Conservation (phyloP, 805 yeast species). For the Metschnikowia koreensis region DNA sequence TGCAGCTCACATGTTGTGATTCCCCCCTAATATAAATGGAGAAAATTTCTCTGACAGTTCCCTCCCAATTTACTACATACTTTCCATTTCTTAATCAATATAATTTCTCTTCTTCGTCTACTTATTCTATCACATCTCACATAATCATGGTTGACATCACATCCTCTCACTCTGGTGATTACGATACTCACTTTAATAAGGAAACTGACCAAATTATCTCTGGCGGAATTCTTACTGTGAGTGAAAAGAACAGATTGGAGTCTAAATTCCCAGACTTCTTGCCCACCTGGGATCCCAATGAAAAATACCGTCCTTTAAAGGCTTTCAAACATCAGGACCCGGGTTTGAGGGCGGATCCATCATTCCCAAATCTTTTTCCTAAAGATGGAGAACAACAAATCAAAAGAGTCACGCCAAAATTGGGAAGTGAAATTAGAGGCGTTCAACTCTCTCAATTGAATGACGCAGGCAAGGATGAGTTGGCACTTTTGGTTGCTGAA, state of each 20-base stretch:
- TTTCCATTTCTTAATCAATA: not conserved
- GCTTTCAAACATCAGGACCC: conserved; percentile 60
- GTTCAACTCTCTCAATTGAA: conserved; percentile 56
- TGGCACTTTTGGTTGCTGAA: conserved; percentile 66
- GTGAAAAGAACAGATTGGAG: conserved; percentile 23
- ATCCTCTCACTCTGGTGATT: conserved; percentile 27
- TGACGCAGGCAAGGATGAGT: conserved; percentile 60
- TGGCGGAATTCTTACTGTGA: conserved; percentile 50
- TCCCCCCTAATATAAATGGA: not conserved
- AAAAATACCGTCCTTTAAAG: conserved; percentile 50
- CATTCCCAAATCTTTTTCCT: conserved; percentile 52
- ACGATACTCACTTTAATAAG: conserved; percentile 49
- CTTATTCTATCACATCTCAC: not conserved
- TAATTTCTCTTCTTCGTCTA: not conserved
- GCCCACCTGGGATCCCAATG: conserved; percentile 67
- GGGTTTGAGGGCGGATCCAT: conserved; percentile 66
- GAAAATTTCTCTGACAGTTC: not conserved
- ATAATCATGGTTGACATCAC: conserved; percentile 5
- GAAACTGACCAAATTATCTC: conserved; percentile 42
- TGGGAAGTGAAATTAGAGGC: conserved; percentile 64
- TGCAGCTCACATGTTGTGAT: not conserved
- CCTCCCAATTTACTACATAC: not conserved
- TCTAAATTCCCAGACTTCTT: conserved; percentile 53
- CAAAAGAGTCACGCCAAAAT: conserved; percentile 59
- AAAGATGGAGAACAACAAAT: conserved; percentile 22